Evolutionary conservation across 2,329 filamentous ascomycete genomes (phyloP).

Genomic region (Hymenoscyphus albidus): DNA sequence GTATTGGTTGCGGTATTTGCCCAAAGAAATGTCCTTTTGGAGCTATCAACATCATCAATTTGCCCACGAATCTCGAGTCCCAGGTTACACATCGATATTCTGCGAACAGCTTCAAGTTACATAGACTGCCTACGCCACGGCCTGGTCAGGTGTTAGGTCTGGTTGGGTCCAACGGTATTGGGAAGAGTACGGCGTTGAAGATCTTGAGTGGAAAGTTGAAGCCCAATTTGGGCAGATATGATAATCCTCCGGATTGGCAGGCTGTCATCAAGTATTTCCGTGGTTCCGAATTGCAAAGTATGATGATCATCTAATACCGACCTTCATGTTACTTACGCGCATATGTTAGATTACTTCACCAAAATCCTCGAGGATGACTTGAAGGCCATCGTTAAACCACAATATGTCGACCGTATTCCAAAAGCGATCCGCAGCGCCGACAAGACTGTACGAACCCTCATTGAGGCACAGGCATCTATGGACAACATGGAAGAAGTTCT

Average conservation of each 20-base stretch:
- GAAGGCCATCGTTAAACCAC: slow-evolving; percentile 97
- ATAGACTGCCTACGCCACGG: slow-evolving; percentile 91
- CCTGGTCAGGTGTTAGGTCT: slow-evolving; percentile 94
- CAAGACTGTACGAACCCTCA: slow-evolving; percentile 74
- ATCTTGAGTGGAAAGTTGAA: slow-evolving; percentile 98
- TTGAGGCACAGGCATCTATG: slow-evolving; percentile 72
- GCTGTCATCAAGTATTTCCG: slow-evolving; percentile 98
- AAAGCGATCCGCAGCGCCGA: slow-evolving; percentile 80
- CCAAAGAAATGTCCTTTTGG: slow-evolving; percentile 99
- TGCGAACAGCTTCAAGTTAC: slow-evolving; percentile 99
- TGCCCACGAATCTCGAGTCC: slow-evolving; percentile 97
- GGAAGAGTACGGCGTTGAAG: slow-evolving; percentile 99
- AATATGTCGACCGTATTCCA: slow-evolving; percentile 96
- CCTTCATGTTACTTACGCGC: slow-evolving; percentile 8
- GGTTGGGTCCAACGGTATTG: slow-evolving; percentile 99
- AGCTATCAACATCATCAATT: slow-evolving; percentile 99
- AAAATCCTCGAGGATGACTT: slow-evolving; percentile 96
- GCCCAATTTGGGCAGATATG: slow-evolving; percentile 90
- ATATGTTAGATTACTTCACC: slow-evolving; percentile 82
- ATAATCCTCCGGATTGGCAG: slow-evolving; percentile 98
- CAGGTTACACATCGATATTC: slow-evolving; percentile 98
- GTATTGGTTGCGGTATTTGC: slow-evolving; percentile 99
- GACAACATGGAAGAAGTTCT: slow-evolving; percentile 79
- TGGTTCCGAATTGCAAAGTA: slow-evolving; percentile 95
- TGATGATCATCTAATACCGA: slow-evolving; percentile 34